Percentiles rank a stretch among this genome's conserved stretches.
Evolutionary conservation across 352 stramenopile species (phyloP).

Genomic region (Phytophthora crassamura): DNA sequence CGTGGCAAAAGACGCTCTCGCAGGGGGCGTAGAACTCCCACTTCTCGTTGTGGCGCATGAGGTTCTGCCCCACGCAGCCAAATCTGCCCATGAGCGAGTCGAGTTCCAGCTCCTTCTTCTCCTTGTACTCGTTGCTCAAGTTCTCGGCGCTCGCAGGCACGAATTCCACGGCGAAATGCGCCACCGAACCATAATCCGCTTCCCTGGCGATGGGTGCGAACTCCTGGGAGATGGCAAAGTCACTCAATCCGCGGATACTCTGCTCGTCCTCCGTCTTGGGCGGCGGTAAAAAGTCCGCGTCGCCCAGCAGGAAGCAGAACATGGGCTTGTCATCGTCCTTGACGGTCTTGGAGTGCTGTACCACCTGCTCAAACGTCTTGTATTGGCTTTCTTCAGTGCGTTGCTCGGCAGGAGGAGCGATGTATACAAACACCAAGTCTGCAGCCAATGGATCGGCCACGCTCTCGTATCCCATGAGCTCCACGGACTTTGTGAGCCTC

Average conservation of each 20-base stretch:
- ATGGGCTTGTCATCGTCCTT: constrained; percentile 49
- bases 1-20: constrained; percentile 48
- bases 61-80: constrained; percentile 72
- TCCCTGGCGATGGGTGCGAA: constrained; percentile 55
- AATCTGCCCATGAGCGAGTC: constrained; percentile 77
- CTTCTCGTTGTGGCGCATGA: constrained; percentile 86
- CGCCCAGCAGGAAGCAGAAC: constrained; percentile 74
- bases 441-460: constrained; percentile 29
- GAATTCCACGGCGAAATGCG: constrained; percentile 84
- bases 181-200: constrained; percentile 56
- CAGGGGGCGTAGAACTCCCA: constrained; percentile 76
- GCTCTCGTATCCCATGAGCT: constrained; percentile 60
- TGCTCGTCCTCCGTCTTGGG: constrained; percentile 60
- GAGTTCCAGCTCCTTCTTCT: constrained; percentile 46
- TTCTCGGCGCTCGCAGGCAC: constrained; percentile 35
- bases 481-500: constrained; percentile 40
- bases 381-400: constrained; percentile 46
- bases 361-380: constrained; percentile 49
- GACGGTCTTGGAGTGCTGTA: constrained; percentile 25
- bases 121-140: constrained; percentile 38
- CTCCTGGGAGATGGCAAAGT: constrained; percentile 82
- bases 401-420: constrained; percentile 59
- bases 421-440: constrained; percentile 71
- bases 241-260: constrained; percentile 66
- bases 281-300: constrained; percentile 67